Evolutionary conservation across 257 asterid species (phyloP), one percentile per base, ranked within the genome.

Genomic region (Solanum tacnaense): DNA sequence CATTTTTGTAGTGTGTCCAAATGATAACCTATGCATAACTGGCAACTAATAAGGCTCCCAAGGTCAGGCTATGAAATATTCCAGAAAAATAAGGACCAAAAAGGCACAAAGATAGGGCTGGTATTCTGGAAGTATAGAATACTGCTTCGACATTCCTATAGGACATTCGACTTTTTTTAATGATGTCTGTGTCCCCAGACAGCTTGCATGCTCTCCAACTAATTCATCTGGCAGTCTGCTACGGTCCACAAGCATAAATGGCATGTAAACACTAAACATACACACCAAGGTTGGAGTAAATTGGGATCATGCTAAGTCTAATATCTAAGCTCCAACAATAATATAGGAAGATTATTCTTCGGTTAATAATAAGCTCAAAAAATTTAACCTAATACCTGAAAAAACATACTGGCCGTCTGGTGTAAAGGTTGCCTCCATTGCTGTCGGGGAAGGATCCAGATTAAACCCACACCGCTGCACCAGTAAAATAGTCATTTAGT

Each of bases 351-450:
- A 81, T 18, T 29, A 25, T 81, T 81, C 44, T 81, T 27, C 10
- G 58, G 85, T 49, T 52, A 49, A 81, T 9, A 81, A 49, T 81
- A 81, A 49, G 85, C 70, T 81, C 41, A 81, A 81, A 81, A 31
- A 49, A 16, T 9, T 25, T 44, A 88, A 62, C 9, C 32, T 52
- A 46, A 18, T 94, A 97, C 99, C 99, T 89, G 98, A 94, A 78
- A 96, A 90, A 88, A 96, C 94, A 90, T 96, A 96, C 90, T 95
- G 98, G 88, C 99, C 99, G 89, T 97, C 99, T 72, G 99, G 98
- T 46, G 98, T 92, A 92, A 97, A 96, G 83, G 98, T 94, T 84
- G 99, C 98, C 90, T 96, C 99, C 29, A 93, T 92, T 34, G 94
- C 92, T 52, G 91, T 93, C 8, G 94, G 90, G 11, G 98, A 94